Evolutionary conservation across 2,329 filamentous ascomycete genomes (phyloP).

Genomic region (Sclerotiophoma versabilis): DNA sequence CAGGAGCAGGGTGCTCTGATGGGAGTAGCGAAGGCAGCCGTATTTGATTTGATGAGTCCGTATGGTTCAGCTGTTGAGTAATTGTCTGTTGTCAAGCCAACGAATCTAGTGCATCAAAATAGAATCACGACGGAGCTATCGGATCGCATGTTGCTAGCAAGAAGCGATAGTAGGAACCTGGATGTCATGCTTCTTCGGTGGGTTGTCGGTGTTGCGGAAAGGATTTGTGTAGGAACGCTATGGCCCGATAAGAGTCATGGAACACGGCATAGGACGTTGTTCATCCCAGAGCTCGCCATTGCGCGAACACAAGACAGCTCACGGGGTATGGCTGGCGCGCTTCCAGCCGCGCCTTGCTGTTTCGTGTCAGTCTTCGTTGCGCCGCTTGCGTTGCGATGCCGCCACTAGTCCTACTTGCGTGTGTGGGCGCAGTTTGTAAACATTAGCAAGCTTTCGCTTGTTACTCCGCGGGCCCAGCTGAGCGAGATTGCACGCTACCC

Average conservation of each 20-base stretch:
- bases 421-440: too few species aligned
- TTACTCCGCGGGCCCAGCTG: background rate
- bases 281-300: background rate
- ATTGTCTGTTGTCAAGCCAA: conserved; percentile 6
- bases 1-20: background rate
- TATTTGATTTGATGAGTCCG: conserved; percentile 12
- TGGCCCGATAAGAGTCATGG: conserved; percentile 9
- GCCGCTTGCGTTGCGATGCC: too few species aligned
- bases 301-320: background rate
- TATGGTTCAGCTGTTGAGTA: background rate
- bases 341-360: background rate
- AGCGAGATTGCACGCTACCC: background rate
- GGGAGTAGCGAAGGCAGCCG: background rate
- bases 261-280: background rate
- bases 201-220: conserved; percentile 8
- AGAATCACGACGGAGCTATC: conserved; percentile 4
- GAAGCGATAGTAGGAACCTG: background rate
- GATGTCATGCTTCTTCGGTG: conserved; percentile 15
- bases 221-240: conserved; percentile 14
- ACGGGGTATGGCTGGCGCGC: background rate
- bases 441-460: background rate
- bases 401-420: too few species aligned
- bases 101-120: background rate
- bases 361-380: too few species aligned
- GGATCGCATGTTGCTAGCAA: conserved; percentile 11